Conservation (phyloP, 306 rosid species). For the Lupinus albus region DNA sequence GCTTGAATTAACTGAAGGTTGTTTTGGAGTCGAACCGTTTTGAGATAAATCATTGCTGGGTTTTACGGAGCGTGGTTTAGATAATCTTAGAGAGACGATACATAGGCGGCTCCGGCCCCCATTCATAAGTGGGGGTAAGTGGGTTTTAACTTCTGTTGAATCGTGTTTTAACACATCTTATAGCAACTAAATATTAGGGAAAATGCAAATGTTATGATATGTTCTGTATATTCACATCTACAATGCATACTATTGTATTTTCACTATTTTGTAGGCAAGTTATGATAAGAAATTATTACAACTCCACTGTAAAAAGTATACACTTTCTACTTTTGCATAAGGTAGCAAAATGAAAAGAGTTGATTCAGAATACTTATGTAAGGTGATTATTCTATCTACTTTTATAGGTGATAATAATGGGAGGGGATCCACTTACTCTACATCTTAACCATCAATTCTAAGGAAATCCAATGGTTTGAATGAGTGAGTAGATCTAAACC, state of each 20-base stretch:
- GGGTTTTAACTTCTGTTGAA: conserved; percentile 39
- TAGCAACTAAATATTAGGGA: conserved; percentile 37
- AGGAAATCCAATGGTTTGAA: too few species aligned
- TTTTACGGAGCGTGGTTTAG: conserved; percentile 39
- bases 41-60: conserved; percentile 41
- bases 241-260: conserved; percentile 28
- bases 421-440: too few species aligned
- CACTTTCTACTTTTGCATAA: conserved; percentile 5
- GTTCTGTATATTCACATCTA: conserved; percentile 36
- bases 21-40: conserved; percentile 39
- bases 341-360: background rate
- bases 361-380: background rate
- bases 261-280: conserved; percentile 22
- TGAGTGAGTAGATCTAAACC: too few species aligned
- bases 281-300: conserved; percentile 21
- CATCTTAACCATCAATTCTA: too few species aligned
- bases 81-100: conserved; percentile 28
- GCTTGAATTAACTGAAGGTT: conserved; percentile 55
- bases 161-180: conserved; percentile 25
- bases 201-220: conserved; percentile 32
- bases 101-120: conserved; percentile 26
- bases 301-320: conserved; percentile 32
- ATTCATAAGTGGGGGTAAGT: conserved; percentile 38
- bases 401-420: background rate
- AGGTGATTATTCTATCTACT: conserved; percentile 6